These are phyloP conservation scores for Alopecurus myosuroides DNA, from an alignment of 176 grass and related monocot species.

Conservation along the genomic window DNA sequence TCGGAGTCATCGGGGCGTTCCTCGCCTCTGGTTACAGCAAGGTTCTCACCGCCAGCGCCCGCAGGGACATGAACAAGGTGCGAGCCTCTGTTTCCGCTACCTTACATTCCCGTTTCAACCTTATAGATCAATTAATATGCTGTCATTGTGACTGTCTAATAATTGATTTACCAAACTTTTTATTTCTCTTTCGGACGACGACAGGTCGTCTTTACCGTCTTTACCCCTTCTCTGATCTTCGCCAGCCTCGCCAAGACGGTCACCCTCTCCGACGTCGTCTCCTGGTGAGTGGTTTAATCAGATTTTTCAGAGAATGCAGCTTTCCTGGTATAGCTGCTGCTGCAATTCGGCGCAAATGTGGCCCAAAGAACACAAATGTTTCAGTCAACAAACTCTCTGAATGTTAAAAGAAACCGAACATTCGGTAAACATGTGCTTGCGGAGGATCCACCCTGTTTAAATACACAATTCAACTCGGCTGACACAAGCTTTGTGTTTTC, in stretches of 20 bases:
- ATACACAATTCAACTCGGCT: neutral
- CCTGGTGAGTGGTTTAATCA: conserved; percentile 53
- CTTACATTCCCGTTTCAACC: no score
- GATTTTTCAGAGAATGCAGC: neutral
- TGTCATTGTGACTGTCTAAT: no score
- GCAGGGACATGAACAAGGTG: conserved; percentile 89
- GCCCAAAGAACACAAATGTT: neutral
- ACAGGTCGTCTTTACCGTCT: conserved; percentile 81
- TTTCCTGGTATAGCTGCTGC: neutral
- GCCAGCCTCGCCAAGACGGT: conserved; percentile 72
- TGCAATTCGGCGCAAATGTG: neutral
- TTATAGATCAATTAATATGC: no score
- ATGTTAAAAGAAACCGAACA: neutral
- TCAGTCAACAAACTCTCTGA: neutral
- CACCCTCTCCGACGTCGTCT: conserved; percentile 62
- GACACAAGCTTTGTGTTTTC: neutral
- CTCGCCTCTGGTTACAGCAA: conserved; percentile 67
- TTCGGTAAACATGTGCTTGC: neutral
- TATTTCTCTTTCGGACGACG: neutral
- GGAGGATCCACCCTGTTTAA: neutral
- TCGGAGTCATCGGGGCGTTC: conserved; percentile 71
- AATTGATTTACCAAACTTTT: no score
- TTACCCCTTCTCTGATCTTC: conserved; percentile 81
- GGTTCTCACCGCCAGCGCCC: conserved; percentile 54
- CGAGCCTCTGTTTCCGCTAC: no score